Base-by-base conservation (phyloP, 768 basidiomycete genomes). In the Kwoniella sp. region DNA sequence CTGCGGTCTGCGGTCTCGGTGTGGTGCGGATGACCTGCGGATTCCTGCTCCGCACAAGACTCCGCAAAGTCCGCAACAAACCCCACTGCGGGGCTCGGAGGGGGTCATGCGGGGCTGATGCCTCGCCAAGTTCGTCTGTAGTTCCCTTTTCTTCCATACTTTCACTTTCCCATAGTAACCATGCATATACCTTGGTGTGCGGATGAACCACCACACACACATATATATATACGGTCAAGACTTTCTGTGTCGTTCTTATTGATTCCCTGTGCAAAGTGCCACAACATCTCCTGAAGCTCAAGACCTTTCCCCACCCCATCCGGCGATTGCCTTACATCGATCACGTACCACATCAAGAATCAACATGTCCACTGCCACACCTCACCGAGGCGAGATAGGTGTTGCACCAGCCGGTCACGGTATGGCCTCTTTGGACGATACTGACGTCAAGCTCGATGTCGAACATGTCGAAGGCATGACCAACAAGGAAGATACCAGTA, bases 391-490 rank as follows among this genome's bases (percentile, higher is more conserved):
- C 8, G 40, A 44, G 17, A 19, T 44, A 10, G 40, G 40, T 19
- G 7, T 44, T 15, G 40, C 40, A 6, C 40, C 40, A 9, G 40
- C 40, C 40, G 40, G 40, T 19, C 40, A 44, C 40, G 40, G 40
- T 10, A 44, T 44, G 40, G 40, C 40, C 40, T 57, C 27, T 22
- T 15, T 57, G 9, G 56, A 44, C 24, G 60, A 65, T 8, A 59
- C 37, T 21, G 63, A 65, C n/a, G 40, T 57, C 57, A 65, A 65
- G 25, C 27, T 33, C 27, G 50, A 65, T 17, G 36, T 50, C 37
- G 63, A 58, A 22, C 63, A 65, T 27, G 57, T 58, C 44, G 63
- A 65, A 29, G 15, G 33, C 27, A 44, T n/a, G n/a, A n/a, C n/a
- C n/a, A n/a, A 37, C 24, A 37, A 57, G 2, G 52, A 53, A n/a